phyloP scores from a whole-genome alignment of 2,329 filamentous ascomycete species.

The Aphanocladium album region DNA sequence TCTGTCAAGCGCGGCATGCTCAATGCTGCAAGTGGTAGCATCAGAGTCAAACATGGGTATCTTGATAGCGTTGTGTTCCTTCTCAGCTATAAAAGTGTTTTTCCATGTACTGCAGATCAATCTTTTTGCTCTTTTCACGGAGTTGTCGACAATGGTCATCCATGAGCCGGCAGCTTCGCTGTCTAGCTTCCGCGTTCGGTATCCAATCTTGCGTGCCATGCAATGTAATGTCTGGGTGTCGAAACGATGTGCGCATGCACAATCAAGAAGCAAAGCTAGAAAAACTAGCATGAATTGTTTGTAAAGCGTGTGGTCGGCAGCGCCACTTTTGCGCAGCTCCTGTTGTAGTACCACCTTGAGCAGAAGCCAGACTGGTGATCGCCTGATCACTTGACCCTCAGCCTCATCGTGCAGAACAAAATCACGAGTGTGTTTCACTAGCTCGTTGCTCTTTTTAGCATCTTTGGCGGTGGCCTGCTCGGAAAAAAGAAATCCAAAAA shows the following conservation, averaged over 20 bases:
- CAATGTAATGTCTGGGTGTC: conserved; percentile 27
- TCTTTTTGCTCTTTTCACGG: neutral
- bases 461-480: neutral
- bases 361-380: conserved; percentile 49
- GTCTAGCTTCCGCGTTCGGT: conserved; percentile 37
- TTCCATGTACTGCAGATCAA: neutral
- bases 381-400: conserved; percentile 15
- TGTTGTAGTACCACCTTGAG: conserved; percentile 44
- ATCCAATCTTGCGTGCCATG: conserved; percentile 40
- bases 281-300: conserved; percentile 48
- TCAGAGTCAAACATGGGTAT: neutral
- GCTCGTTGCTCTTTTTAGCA: neutral
- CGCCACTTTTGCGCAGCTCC: too few species aligned
- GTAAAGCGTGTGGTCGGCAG: conserved; percentile 28
- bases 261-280: conserved; percentile 32
- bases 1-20: neutral
- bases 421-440: conserved; percentile 6
- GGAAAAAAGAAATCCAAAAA: neutral
- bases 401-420: neutral
- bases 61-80: neutral
- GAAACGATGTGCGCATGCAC: conserved; percentile 14
- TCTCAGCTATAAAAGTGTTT: neutral
- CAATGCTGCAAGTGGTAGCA: too few species aligned
- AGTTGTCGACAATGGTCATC: conserved; percentile 8
- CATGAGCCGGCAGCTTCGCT: neutral